These are phyloP conservation scores for Beta vulgaris DNA, from an alignment of 148 eudicot species.

Conservation along the genomic window DNA sequence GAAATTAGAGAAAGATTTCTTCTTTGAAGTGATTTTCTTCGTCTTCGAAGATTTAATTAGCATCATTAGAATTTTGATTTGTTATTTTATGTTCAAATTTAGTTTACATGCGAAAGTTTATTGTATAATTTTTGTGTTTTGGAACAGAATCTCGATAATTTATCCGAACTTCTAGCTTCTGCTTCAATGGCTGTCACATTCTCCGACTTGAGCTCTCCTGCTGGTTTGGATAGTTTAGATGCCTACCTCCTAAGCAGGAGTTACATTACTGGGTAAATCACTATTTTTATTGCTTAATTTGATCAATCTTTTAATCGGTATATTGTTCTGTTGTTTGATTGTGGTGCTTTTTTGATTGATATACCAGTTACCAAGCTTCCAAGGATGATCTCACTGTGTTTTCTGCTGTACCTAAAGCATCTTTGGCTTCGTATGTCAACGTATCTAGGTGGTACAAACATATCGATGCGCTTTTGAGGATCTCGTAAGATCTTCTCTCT, in stretches of 20 bases:
- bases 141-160: not conserved
- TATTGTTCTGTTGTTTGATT: not conserved
- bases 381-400: conserved; percentile 86
- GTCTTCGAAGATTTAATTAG: no score
- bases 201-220: conserved; percentile 45
- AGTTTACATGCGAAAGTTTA: no score
- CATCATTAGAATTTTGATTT: no score
- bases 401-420: conserved; percentile 56
- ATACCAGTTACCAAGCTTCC: conserved; percentile 76
- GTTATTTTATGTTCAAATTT: no score
- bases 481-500: conserved; percentile 58
- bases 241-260: conserved; percentile 76
- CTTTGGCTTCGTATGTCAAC: conserved; percentile 66
- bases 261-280: conserved; percentile 76
- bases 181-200: conserved; percentile 71
- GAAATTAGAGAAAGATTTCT: no score
- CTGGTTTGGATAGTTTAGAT: conserved; percentile 90
- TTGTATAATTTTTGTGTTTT: conserved; percentile 2
- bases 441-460: conserved; percentile 83
- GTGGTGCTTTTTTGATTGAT: not conserved
- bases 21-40: no score
- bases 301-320: not conserved
- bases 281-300: not conserved
- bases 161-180: conserved; percentile 7
- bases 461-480: conserved; percentile 84